Conservation (phyloP, 192 early-diverging fungal genomes). For the Coemansia sp. region DNA sequence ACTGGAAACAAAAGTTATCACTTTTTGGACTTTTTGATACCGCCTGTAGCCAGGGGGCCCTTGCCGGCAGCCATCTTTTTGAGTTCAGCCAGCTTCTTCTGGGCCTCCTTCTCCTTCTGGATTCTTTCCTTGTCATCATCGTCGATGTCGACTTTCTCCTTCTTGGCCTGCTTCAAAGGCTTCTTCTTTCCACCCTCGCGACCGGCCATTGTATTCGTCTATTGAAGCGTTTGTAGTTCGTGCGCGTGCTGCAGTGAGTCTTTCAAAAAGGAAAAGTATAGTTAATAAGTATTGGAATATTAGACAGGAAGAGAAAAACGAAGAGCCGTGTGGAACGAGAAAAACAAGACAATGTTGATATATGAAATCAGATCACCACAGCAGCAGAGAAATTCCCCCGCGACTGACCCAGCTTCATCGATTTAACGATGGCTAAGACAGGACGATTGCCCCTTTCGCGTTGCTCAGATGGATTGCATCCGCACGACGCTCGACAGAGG, state of each 20-base stretch:
- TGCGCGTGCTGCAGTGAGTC: too few species aligned
- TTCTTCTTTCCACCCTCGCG: constrained; percentile 79
- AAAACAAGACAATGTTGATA: too few species aligned
- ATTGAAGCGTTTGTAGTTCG: background rate
- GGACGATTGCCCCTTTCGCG: background rate
- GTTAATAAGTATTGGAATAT: too few species aligned
- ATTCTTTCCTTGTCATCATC: constrained; percentile 79
- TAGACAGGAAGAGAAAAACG: background rate
- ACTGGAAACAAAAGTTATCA: too few species aligned
- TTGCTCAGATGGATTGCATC: constrained; percentile 28
- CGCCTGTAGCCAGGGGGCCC: constrained; percentile 64
- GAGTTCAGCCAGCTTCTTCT: constrained; percentile 75
- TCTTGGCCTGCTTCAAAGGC: constrained; percentile 87
- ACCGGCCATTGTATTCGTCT: constrained; percentile 18
- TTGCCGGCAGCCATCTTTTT: constrained; percentile 61
- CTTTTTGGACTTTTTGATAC: constrained; percentile 79
- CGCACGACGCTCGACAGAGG: constrained; percentile 23
- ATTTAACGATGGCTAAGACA: too few species aligned
- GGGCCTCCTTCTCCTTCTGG: constrained; percentile 77
- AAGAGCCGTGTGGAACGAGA: background rate
- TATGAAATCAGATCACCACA: background rate
- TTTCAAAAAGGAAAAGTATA: background rate
- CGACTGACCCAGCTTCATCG: too few species aligned
- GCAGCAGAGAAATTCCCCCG: too few species aligned
- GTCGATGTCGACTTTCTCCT: constrained; percentile 61